Percentiles rank a stretch among this genome's conserved stretches.
Evolutionary conservation across 75 land plant genomes (phyloP).

Genomic region (Isoetes taiwanensis): DNA sequence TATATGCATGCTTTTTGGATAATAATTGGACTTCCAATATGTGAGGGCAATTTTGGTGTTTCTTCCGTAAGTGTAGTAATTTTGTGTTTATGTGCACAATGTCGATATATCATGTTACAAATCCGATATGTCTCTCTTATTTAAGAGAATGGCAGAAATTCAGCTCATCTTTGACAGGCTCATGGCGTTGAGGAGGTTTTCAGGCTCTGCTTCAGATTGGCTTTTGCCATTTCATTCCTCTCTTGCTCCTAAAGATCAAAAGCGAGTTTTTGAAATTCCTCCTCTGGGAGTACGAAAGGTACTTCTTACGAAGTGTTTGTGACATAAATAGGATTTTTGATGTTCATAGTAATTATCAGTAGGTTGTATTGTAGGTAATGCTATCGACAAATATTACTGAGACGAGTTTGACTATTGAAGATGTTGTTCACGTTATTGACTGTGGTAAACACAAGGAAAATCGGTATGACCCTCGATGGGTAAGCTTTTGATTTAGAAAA

Average conservation of each 20-base stretch:
- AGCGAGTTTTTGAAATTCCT: slow-evolving; percentile 53
- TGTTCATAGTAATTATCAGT: neutral
- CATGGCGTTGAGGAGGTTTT: slow-evolving; percentile 51
- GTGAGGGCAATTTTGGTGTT: too few species aligned
- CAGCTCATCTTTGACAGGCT: slow-evolving; percentile 41
- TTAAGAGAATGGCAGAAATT: slow-evolving; percentile 92
- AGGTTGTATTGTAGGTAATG: slow-evolving; percentile 39
- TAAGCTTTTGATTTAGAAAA: too few species aligned
- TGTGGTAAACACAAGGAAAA: slow-evolving; percentile 93
- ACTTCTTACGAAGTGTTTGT: too few species aligned
- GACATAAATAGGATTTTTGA: neutral
- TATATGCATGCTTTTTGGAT: too few species aligned
- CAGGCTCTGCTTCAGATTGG: slow-evolving; percentile 77
- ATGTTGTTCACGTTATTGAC: slow-evolving; percentile 86
- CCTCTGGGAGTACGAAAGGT: slow-evolving; percentile 74
- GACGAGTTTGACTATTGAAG: slow-evolving; percentile 89
- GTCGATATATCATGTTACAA: too few species aligned
- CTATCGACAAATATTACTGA: slow-evolving; percentile 90
- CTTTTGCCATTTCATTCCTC: slow-evolving; percentile 81
- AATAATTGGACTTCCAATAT: too few species aligned
- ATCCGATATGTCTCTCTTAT: too few species aligned
- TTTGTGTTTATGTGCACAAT: too few species aligned
- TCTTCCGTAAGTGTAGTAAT: too few species aligned
- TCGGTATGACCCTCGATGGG: slow-evolving; percentile 85
- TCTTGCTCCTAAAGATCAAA: slow-evolving; percentile 55